Evolutionary conservation across 1,139 yeast species (phyloP), one percentile per base, ranked within the genome.

Genomic region (Suhomyces wounanorum): DNA sequence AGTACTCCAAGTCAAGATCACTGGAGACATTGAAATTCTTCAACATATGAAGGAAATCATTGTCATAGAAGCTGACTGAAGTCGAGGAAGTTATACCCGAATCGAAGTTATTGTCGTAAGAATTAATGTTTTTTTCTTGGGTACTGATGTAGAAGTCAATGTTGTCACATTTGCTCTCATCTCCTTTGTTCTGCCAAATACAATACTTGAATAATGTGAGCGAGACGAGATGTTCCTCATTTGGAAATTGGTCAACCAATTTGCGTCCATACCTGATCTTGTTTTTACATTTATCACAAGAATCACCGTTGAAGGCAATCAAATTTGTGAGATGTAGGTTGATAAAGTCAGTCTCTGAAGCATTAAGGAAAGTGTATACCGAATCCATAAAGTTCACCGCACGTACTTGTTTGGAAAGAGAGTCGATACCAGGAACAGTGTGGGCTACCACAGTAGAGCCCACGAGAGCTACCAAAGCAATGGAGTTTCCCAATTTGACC

Each of bases 81-180:
- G 69, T 58, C 8, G 62, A 59, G 28, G 61, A 57, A 43, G 58
- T 53, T 18, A 63, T 55, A 4, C 71, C 72, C 1, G 69, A 62
- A 41, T 66, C 61, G 45, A 52, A 62, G n/a, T 58, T 52, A 28
- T 58, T 53, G 25, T 56, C 58, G 30, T 62, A 62, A 10, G 49
- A 49, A 23, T 59, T 59, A 14, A 52, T 51, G 46, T 62, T 58
- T 39, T 63, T 52, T 30, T 67, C 54, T 42, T 68, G 67, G 39
- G 79, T 75, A 42, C 75, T 69, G 51, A 75, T 62, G 54, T 75
- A 75, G 55, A 75, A 75, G 52, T 75, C 78, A 39, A 58, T 55
- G 39, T 68, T 64, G 50, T 70, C 69, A 61, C 79, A 75, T 47
- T 64, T 66, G 37, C 63, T 46, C 45, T 72, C 74, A 21, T 62